These are phyloP conservation scores for Bauhinia variegata DNA, from an alignment of 306 rosid species.

Conservation along the genomic window DNA sequence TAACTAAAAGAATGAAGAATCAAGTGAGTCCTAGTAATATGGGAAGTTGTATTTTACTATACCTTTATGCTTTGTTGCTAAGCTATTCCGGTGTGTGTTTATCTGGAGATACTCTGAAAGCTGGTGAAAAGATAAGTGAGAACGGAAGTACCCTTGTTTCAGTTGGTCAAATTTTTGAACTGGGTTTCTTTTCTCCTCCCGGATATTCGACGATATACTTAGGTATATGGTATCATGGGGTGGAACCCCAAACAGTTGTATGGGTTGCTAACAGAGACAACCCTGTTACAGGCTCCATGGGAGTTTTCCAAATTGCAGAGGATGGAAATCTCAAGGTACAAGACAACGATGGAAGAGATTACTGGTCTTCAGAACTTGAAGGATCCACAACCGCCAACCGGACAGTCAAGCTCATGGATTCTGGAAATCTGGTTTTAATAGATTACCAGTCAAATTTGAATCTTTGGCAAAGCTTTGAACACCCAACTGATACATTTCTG, in stretches of 20 bases:
- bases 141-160: slow-evolving; percentile 36
- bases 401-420: slow-evolving; percentile 39
- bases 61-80: background rate
- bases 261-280: slow-evolving; percentile 56
- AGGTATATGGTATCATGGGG: slow-evolving; percentile 42
- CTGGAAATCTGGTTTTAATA: slow-evolving; percentile 48
- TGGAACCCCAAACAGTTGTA: slow-evolving; percentile 24
- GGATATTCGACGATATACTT: slow-evolving; percentile 33
- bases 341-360: background rate
- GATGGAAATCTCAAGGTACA: slow-evolving; percentile 42
- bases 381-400: background rate
- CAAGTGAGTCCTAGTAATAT: too few relatives aligned
- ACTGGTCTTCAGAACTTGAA: slow-evolving; percentile 19
- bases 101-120: background rate
- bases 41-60: slow-evolving; percentile 13
- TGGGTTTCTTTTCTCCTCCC: slow-evolving; percentile 46
- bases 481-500: slow-evolving; percentile 59
- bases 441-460: background rate
- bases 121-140: background rate
- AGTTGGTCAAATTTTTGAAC: slow-evolving; percentile 19
- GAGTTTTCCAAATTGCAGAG: slow-evolving; percentile 19
- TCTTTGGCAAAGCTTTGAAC: slow-evolving; percentile 53
- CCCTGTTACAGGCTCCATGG: background rate
- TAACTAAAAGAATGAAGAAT: too few relatives aligned
- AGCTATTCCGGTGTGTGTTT: background rate